Evolutionary conservation across 148 eudicot species (phyloP).

Genomic region (Chenopodium formosanum): DNA sequence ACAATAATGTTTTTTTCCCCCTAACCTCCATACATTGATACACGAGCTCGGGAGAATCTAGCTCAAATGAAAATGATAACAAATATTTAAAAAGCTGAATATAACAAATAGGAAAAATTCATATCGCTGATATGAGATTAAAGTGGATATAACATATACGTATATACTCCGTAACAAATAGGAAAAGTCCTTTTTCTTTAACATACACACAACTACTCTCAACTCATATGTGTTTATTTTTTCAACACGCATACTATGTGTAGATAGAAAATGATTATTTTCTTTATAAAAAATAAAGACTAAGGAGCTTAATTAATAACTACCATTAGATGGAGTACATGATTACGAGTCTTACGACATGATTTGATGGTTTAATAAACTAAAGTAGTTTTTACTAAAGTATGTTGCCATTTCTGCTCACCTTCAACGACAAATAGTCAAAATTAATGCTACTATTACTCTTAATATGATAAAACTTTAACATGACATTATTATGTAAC

Average conservation of each 20-base stretch:
- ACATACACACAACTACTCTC: too few species aligned
- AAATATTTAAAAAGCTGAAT: background rate
- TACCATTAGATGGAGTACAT: too few species aligned
- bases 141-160: background rate
- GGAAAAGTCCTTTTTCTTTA: too few species aligned
- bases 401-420: slow-evolving; percentile 6
- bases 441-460: background rate
- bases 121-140: too few species aligned
- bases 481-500: background rate
- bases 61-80: background rate
- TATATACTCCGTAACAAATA: too few species aligned
- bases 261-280: too few species aligned
- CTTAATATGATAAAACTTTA: background rate
- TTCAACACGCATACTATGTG: too few species aligned
- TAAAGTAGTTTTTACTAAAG: background rate
- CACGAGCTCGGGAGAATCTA: background rate
- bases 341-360: background rate
- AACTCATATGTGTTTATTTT: too few species aligned
- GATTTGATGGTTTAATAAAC: slow-evolving; percentile 1
- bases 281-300: too few species aligned
- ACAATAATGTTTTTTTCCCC: background rate
- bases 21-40: background rate
- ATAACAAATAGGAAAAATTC: background rate
- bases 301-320: too few species aligned
- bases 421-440: background rate